Evolutionary conservation across 345 rosid genomes (phyloP), one percentile per base, ranked within the genome.

Genomic region (Camelina hispida): DNA sequence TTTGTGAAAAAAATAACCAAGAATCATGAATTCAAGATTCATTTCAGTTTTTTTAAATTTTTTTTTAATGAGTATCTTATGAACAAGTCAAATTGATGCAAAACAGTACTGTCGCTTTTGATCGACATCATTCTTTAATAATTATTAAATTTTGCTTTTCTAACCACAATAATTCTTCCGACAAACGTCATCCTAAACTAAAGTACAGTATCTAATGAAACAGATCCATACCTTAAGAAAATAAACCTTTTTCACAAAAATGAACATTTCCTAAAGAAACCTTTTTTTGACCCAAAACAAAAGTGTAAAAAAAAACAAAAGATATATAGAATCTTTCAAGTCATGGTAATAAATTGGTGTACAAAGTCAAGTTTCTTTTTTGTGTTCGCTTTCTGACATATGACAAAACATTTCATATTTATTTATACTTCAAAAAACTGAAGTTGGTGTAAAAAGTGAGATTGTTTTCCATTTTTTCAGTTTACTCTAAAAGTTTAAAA

Each of bases 181-280:
- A 66, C 78, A 74, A 23, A 62, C n/a, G 62, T 42, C 48, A 52
- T 34, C 54, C 50, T 68, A 68, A 60, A 60, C 69, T 52, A 60
- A 61, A 42, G 15, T 50, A 34, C 68, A 51, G 47, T 28, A 59
- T 48, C 8, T 15, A 42, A 67, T 57, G 32, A 56, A 35, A 66
- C 30, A 20, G 38, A 51, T 30, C 54, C 30, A 65, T 32, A n/a
- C 56, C 37, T 32, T 63, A 23, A 35, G 52, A n/a, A 64, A 65
- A 1, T 2, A n/a, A 3, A 7, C 23, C 23, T 15, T 55, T 3
- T 56, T 47, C n/a, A 48, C 42, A 44, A 20, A 20, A 77, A 43
- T 20, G 17, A 64, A 66, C 15, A 66, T 15, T 30, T 57, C 59
- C 16, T 48, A 42, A 9, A 60, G 15, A 68, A 25, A 51, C 6